These are phyloP conservation scores for Dinochytrium kinnereticum DNA, from an alignment of 371 early-diverging fungal genomes.

Conservation along the genomic window DNA sequence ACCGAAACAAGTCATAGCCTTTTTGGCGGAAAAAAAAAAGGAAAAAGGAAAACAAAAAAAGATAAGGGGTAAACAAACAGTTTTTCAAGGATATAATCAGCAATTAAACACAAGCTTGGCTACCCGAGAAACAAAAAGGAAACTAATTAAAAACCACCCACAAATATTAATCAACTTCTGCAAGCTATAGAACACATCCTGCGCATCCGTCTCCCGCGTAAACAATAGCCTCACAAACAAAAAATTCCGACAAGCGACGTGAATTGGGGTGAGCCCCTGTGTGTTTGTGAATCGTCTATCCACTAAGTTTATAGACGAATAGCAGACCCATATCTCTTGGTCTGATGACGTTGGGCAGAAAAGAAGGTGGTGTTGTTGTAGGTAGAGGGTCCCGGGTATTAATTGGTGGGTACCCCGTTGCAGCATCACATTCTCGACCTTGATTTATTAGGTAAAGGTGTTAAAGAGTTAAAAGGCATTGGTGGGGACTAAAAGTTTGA, in stretches of 20 bases:
- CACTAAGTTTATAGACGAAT: constrained; percentile 84
- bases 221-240: constrained; percentile 72
- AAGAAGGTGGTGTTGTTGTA: constrained; percentile 80
- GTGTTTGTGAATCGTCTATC: constrained; percentile 65
- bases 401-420: constrained; percentile 58
- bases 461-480: not conserved
- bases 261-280: constrained; percentile 42
- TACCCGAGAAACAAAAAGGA: not conserved
- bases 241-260: constrained; percentile 82
- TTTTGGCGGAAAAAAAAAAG: too few relatives aligned
- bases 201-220: constrained; percentile 70
- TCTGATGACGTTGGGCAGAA: constrained; percentile 61
- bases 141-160: not conserved
- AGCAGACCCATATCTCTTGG: constrained; percentile 79
- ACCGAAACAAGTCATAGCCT: too few relatives aligned
- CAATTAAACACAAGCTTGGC: too few relatives aligned
- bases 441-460: not conserved
- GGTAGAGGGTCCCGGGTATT: constrained; percentile 72
- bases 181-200: constrained; percentile 79
- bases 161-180: constrained; percentile 65
- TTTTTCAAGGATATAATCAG: too few relatives aligned
- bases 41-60: too few relatives aligned
- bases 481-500: not conserved
- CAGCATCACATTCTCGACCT: constrained; percentile 70
- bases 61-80: too few relatives aligned